Conservation (phyloP, 768 basidiomycete species). For the Russula ochroleuca region DNA sequence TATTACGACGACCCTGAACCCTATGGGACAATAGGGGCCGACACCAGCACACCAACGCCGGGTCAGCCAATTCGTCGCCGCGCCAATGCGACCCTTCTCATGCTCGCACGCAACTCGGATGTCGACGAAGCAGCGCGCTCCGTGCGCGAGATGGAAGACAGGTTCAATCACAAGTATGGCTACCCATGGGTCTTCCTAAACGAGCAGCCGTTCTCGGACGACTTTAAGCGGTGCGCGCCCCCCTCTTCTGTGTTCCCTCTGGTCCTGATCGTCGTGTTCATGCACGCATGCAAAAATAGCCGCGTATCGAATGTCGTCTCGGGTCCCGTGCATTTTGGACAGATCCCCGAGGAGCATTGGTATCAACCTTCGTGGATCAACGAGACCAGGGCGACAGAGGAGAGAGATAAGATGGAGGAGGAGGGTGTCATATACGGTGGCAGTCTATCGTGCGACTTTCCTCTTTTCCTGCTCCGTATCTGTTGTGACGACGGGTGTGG, state of each 20-base stretch:
- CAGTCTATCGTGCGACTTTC: slow-evolving; percentile 18
- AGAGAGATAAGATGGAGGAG: slow-evolving; percentile 41
- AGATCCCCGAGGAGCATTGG: slow-evolving; percentile 47
- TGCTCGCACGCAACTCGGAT: slow-evolving; percentile 67
- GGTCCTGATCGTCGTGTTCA: not conserved
- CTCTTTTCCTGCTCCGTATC: not conserved
- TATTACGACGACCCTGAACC: not conserved
- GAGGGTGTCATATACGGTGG: slow-evolving; percentile 23
- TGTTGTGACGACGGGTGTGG: not conserved
- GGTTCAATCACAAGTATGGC: slow-evolving; percentile 73
- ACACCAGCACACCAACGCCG: not conserved
- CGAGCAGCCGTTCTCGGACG: slow-evolving; percentile 70
- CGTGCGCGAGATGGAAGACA: slow-evolving; percentile 76
- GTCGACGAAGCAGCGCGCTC: slow-evolving; percentile 53
- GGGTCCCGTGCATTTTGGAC: slow-evolving; percentile 38
- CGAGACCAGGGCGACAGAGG: slow-evolving; percentile 43
- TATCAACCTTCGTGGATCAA: slow-evolving; percentile 49
- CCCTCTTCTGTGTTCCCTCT: not conserved
- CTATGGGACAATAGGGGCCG: not conserved
- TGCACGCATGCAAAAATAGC: slow-evolving; percentile 23
- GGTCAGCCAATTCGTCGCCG: not conserved
- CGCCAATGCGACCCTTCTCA: slow-evolving; percentile 37
- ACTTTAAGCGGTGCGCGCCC: slow-evolving; percentile 58
- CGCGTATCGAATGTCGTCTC: slow-evolving; percentile 34
- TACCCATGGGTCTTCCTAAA: slow-evolving; percentile 92